Evolutionary conservation across 2,329 filamentous ascomycete species (phyloP).

Genomic region (Chrysosporium queenslandicum): DNA sequence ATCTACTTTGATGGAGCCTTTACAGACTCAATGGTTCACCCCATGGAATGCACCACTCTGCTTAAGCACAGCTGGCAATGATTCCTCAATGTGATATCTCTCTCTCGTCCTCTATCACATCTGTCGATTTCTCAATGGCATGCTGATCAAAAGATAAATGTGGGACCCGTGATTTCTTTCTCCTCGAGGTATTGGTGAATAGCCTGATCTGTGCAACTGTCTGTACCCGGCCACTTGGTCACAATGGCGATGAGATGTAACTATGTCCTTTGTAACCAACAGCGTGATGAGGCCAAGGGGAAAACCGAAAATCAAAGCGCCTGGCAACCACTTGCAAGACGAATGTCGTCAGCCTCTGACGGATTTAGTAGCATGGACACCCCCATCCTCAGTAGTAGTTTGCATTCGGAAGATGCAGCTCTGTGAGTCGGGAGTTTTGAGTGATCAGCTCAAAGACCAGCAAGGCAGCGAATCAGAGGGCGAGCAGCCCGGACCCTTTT

Average conservation of each 20-base stretch:
- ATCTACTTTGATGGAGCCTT: no score
- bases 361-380: no score
- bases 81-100: no score
- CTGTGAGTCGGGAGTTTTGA: neutral
- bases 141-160: no score
- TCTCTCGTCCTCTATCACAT: no score
- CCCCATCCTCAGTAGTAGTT: no score
- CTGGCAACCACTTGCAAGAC: neutral
- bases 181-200: neutral
- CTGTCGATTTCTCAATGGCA: neutral
- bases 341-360: no score
- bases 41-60: no score
- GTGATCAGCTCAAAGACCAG: neutral
- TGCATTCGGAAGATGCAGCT: neutral
- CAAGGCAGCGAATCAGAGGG: conserved; percentile 4
- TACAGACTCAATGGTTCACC: no score
- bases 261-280: no score
- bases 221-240: neutral
- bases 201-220: neutral
- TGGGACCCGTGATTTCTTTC: neutral
- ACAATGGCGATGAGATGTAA: neutral
- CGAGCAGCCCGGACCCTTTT: neutral
- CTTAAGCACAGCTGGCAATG: no score
- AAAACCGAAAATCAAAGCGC: neutral
- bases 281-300: neutral